These are phyloP conservation scores for Iberis pinnata DNA, from an alignment of 345 rosid genomes.

Conservation along the genomic window DNA sequence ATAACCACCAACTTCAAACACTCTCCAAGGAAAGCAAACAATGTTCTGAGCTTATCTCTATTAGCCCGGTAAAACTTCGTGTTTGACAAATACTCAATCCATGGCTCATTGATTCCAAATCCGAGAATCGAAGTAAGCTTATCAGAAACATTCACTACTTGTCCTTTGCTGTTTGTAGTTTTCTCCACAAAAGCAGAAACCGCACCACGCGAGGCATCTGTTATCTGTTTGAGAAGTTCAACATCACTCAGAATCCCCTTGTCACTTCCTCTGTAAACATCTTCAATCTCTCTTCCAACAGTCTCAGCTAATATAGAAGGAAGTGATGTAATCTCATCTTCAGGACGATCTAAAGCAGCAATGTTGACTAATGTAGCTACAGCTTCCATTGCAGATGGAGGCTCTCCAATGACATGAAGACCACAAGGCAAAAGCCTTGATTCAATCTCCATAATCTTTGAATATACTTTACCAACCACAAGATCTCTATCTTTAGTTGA, in stretches of 20 bases:
- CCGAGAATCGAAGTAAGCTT: slow-evolving; percentile 79
- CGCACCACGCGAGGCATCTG: slow-evolving; percentile 91
- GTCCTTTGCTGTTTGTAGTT: slow-evolving; percentile 82
- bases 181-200: slow-evolving; percentile 64
- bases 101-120: slow-evolving; percentile 93
- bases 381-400: slow-evolving; percentile 96
- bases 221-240: slow-evolving; percentile 91
- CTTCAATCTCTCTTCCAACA: slow-evolving; percentile 80
- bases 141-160: slow-evolving; percentile 71
- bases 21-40: slow-evolving; percentile 78
- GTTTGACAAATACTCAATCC: slow-evolving; percentile 78
- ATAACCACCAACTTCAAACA: slow-evolving; percentile 86
- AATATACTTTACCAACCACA: slow-evolving; percentile 90
- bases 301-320: slow-evolving; percentile 75
- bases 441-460: slow-evolving; percentile 99
- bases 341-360: slow-evolving; percentile 88
- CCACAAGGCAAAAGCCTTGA: slow-evolving; percentile 95
- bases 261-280: slow-evolving; percentile 75
- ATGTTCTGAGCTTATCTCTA: slow-evolving; percentile 64
- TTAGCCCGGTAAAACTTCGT: slow-evolving; percentile 89
- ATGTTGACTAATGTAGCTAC: slow-evolving; percentile 92
- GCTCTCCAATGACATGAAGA: slow-evolving; percentile 95
- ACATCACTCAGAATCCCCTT: slow-evolving; percentile 88
- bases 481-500: slow-evolving; percentile 70
- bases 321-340: slow-evolving; percentile 63